Evolutionary conservation across 768 basidiomycete species (phyloP).

Genomic region (Leccinum imitatum): DNA sequence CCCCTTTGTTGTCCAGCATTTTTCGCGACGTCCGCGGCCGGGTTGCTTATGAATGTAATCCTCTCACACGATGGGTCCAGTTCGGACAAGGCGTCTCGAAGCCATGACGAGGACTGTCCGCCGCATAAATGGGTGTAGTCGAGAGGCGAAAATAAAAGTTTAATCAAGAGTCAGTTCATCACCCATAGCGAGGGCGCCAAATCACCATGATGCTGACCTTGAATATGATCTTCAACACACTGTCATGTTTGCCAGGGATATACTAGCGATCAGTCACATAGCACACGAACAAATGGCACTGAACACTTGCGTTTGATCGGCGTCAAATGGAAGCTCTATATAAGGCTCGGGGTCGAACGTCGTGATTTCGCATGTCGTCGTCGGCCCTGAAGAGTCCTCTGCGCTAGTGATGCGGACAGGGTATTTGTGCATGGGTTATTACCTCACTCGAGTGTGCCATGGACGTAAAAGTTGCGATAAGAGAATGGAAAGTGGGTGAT

Average conservation of each 20-base stretch:
- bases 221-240: constrained; percentile 80
- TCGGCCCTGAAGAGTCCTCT: constrained; percentile 78
- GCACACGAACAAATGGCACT: neutral
- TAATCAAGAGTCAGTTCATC: neutral
- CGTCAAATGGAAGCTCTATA: constrained; percentile 77
- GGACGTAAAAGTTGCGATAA: constrained; percentile 1
- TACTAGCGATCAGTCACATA: constrained; percentile 11
- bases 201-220: constrained; percentile 48
- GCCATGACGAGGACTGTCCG: constrained; percentile 75
- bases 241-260: constrained; percentile 26
- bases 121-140: constrained; percentile 13
- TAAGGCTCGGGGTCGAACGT: constrained; percentile 84
- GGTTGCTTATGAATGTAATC: constrained; percentile 79
- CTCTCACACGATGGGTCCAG: constrained; percentile 86
- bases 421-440: constrained; percentile 4
- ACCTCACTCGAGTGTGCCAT: constrained; percentile 2
- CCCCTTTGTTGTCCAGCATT: constrained; percentile 15
- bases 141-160: neutral
- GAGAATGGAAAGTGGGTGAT: neutral
- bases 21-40: constrained; percentile 38
- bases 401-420: constrained; percentile 43
- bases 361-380: constrained; percentile 82
- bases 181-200: neutral
- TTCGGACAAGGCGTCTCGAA: constrained; percentile 89
- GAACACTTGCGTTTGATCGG: constrained; percentile 51